Base-by-base conservation (phyloP, 345 rosid genomes). In the Salix koriyanagi region DNA sequence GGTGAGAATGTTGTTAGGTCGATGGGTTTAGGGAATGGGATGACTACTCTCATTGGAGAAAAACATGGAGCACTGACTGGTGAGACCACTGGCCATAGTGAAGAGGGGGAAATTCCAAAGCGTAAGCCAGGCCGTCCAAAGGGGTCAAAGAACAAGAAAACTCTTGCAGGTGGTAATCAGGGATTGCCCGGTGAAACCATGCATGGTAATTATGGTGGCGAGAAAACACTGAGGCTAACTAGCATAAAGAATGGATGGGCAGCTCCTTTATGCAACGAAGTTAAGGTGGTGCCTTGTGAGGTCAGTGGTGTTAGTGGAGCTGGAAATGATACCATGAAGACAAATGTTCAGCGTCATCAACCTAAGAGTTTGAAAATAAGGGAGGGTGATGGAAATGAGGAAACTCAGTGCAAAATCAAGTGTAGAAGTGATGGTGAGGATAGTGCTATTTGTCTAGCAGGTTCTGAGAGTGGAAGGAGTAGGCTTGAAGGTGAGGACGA, bases 91-190 rank as follows among this genome's bases (percentile, higher is more conserved):
- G 23, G 23, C 58, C 58, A 19, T 52, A 18, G 58, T 52, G 58
- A 19, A 52, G 58, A 52, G 8, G 23, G 58, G 23, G 50, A 1
- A 46, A 46, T 46, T 52, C 58, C 23, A 18, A 52, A 52, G n/a
- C 58, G 15, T 44, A 32, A 8, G 36, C 73, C 15, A 7, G 60
- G 58, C 8, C 62, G 50, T 44, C 73, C 77, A 78, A 79, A 73
- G 73, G 77, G 69, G 71, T 42, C 69, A 16, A 72, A 72, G 73
- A 78, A 65, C 12, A 65, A 78, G 66, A 46, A 26, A 67, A 26
- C 62, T 73, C 69, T 60, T 44, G 25, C 19, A 0, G 65, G 73
- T n/a, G 6, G 67, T 65, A 56, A 10, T 54, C 60, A 23, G 9
- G 21, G 23, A 54, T 56, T 54, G 75, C 75, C 46, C 56, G 25